These are phyloP conservation scores for Moesziomyces parantarcticus DNA, from an alignment of 1,284 basidiomycete genomes.

Conservation along the genomic window DNA sequence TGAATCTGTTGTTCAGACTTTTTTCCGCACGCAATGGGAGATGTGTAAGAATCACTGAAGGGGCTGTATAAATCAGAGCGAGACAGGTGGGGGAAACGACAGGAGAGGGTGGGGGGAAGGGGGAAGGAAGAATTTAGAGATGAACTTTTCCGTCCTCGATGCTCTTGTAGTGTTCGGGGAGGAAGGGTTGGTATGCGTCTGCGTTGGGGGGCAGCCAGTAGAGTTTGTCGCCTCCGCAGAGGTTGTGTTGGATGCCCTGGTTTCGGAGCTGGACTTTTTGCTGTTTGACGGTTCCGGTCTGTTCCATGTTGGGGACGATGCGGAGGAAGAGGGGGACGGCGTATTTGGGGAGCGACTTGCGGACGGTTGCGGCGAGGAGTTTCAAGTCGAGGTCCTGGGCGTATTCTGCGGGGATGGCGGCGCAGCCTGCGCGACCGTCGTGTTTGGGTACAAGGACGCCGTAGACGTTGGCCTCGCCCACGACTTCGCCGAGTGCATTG, in stretches of 20 bases:
- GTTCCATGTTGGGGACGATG: conserved; percentile 60
- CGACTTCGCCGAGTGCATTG: conserved; percentile 61
- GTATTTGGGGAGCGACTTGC: conserved; percentile 65
- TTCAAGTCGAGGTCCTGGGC: conserved; percentile 50
- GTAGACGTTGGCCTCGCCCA: conserved; percentile 67
- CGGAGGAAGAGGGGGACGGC: conserved; percentile 68
- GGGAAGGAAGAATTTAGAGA: conserved; percentile 34
- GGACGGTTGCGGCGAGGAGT: conserved; percentile 54
- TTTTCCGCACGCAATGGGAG: no score
- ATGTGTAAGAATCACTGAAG: no score
- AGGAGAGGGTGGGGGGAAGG: not conserved
- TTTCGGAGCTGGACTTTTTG: conserved; percentile 65
- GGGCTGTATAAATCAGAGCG: no score
- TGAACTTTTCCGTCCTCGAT: conserved; percentile 57
- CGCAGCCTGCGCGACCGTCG: conserved; percentile 68
- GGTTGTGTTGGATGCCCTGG: conserved; percentile 65
- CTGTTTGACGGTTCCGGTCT: conserved; percentile 67
- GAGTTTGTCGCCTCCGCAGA: conserved; percentile 48
- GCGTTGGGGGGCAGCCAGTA: conserved; percentile 60
- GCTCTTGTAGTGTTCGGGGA: conserved; percentile 41
- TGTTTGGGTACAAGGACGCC: conserved; percentile 67
- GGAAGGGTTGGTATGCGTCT: conserved; percentile 54
- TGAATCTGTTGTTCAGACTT: no score
- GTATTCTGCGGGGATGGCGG: conserved; percentile 60
- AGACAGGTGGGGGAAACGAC: not conserved